Percentiles rank a stretch among this genome's conserved stretches.
phyloP scores from a whole-genome alignment of 2,329 filamentous ascomycete genomes.

The Ophiobolus disseminans region DNA sequence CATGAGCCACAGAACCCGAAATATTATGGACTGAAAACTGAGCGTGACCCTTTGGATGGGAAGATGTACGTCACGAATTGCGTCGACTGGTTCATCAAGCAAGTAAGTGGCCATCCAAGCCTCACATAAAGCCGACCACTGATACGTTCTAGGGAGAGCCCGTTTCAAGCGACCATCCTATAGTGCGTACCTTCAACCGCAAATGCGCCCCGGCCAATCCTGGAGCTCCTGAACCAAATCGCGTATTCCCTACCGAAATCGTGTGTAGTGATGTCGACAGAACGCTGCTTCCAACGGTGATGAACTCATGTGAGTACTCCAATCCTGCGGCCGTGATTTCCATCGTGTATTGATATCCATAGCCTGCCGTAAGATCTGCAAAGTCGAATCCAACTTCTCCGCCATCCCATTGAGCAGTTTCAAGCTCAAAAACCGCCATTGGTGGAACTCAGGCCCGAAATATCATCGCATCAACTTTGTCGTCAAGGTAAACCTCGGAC shows the following conservation, averaged over 20 bases:
- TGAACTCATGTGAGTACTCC: conserved; percentile 13
- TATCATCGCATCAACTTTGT: conserved; percentile 27
- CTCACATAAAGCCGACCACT: not conserved
- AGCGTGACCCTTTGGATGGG: conserved; percentile 39
- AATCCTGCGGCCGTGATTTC: not conserved
- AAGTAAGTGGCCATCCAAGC: conserved; percentile 2
- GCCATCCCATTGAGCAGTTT: conserved; percentile 17
- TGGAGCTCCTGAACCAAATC: conserved; percentile 14
- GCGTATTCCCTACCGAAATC: conserved; percentile 32
- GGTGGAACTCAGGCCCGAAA: conserved; percentile 26
- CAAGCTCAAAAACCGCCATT: conserved; percentile 32
- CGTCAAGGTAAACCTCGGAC: conserved; percentile 27
- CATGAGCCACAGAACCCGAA: conserved; percentile 41
- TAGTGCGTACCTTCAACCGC: conserved; percentile 25
- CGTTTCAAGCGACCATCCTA: conserved; percentile 25
- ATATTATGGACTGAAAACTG: conserved; percentile 27
- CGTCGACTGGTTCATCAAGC: conserved; percentile 48
- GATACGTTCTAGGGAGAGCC: conserved; percentile 29
- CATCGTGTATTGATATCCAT: not conserved
- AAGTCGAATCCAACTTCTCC: conserved; percentile 28
- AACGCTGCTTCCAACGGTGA: conserved; percentile 16
- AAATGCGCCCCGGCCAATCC: conserved; percentile 29
- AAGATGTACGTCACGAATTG: conserved; percentile 45
- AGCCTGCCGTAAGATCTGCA: conserved; percentile 27
- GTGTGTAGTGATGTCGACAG: conserved; percentile 25